A percentile compares a stretch with the other conserved stretches of the same genome.
Evolutionary conservation across 1,284 basidiomycete genomes (phyloP).

Genomic region (Pterulicium gracile): DNA sequence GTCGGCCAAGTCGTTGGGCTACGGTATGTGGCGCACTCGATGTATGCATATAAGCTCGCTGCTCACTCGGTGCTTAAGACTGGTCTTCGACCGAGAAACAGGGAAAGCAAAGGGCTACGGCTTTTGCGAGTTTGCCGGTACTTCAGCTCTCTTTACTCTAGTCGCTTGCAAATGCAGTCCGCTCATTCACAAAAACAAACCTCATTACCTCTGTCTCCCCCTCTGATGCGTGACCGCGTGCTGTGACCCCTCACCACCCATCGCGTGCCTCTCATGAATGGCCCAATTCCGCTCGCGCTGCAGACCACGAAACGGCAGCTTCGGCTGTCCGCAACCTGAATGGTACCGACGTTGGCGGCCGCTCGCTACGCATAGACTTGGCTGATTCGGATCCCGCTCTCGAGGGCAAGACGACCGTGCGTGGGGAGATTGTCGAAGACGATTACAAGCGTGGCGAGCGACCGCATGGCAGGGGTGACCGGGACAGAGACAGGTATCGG

Average conservation of each 20-base stretch:
- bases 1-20: constrained; percentile 85
- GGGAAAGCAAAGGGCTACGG: constrained; percentile 96
- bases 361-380: constrained; percentile 64
- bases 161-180: constrained; percentile 28
- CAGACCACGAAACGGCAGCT: constrained; percentile 88
- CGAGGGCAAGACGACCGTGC: constrained; percentile 39
- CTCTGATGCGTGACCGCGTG: constrained; percentile 1
- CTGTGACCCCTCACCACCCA: constrained; percentile 10
- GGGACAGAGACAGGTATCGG: not conserved
- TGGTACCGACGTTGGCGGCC: constrained; percentile 59
- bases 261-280: constrained; percentile 6
- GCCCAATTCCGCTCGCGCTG: not conserved
- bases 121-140: constrained; percentile 94
- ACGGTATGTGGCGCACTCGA: constrained; percentile 34
- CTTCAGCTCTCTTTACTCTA: constrained; percentile 28
- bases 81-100: constrained; percentile 93
- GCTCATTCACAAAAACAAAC: constrained; percentile 8
- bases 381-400: constrained; percentile 38
- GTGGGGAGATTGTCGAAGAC: constrained; percentile 54
- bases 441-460: constrained; percentile 25
- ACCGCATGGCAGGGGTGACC: constrained; percentile 17
- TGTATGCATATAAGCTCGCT: constrained; percentile 1
- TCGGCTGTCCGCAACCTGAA: constrained; percentile 74
- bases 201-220: constrained; percentile 12
- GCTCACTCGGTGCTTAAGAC: constrained; percentile 31